Evolutionary conservation across 495 filamentous ascomycete species (phyloP), one percentile per base, ranked within the genome.

Genomic region (Aspergillus heteromorphus): DNA sequence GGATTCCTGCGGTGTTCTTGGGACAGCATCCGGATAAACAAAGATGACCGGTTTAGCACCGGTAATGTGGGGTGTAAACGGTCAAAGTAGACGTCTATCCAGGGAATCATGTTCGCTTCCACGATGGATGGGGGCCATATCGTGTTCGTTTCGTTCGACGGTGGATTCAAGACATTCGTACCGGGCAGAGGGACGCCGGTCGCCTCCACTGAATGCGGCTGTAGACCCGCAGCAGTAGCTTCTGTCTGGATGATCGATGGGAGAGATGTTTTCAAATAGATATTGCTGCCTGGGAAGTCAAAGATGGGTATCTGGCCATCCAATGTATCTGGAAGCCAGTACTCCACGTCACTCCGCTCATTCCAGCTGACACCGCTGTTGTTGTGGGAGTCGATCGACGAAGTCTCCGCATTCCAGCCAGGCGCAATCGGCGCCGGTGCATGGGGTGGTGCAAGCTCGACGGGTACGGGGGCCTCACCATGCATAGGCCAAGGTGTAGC

Each of bases 31-130:
- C 65, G 85, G 69, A 65, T 87, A 79, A 57, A 93, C 60, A 62
- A 75, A 68, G 58, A 80, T 66, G 71, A 72, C 31, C 84, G 84
- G 56, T 89, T 81, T 13, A 95, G 70, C 31, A 95, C 85, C 0
- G 91, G 91, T 65, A 91, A 82, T 5, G 84, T 88, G 14, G 87
- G 80, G 61, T 95, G 92, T 69, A 95, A 79, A 61, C 90, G 82
- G 54, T 81, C 75, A 71, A 95, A 95, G 75, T 87, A 95, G 59
- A 88, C 90, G 14, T 93, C 87, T 55, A 88, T 77, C 75, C 87
- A 91, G 17, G 71, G 72, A 20, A 75, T 69, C 61, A 75, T 68
- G 49, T 70, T 75, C 8, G 64, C 64, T 57, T 75, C 72, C 31
- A 62, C 64, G 52, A 75, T 75, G 5, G 67, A 65, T 4, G 64